These are phyloP conservation scores for Lepidium africanum DNA, from an alignment of 345 rosid species.

Conservation along the genomic window DNA sequence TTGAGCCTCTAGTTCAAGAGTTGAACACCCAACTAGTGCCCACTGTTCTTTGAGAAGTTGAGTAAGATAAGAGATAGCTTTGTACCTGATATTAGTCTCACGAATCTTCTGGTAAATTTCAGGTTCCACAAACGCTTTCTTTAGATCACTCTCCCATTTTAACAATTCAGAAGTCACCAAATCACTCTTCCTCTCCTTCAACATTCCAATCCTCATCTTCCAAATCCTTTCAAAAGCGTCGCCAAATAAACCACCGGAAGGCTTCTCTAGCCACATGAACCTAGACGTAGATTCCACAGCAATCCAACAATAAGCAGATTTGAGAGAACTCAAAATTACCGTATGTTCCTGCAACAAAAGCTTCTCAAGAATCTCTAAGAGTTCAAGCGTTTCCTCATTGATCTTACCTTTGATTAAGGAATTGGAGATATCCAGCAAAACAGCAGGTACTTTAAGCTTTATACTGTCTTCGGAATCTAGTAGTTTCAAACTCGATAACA, in stretches of 20 bases:
- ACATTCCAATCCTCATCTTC: neutral
- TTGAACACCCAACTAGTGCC: neutral
- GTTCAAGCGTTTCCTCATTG: conserved; percentile 32
- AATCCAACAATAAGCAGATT: conserved; percentile 37
- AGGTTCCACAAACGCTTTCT: neutral
- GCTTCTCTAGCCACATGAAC: conserved; percentile 19
- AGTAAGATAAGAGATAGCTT: neutral
- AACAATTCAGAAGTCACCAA: conserved; percentile 20
- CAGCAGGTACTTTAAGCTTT: neutral
- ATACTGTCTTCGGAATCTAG: neutral
- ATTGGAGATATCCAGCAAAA: neutral
- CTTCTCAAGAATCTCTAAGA: conserved; percentile 6
- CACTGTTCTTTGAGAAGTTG: neutral
- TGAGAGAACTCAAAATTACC: conserved; percentile 27
- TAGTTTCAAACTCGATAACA: neutral
- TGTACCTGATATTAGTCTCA: neutral
- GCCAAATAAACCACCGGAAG: neutral
- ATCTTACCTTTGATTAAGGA: neutral
- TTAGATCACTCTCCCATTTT: neutral
- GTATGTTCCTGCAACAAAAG: neutral
- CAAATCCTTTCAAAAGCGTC: conserved; percentile 27
- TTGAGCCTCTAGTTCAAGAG: neutral
- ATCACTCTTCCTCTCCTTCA: conserved; percentile 24
- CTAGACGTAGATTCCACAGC: conserved; percentile 44
- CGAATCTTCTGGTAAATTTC: neutral